These are phyloP conservation scores for Solanum pinnatisectum DNA, from an alignment of 257 asterid species.

Conservation along the genomic window DNA sequence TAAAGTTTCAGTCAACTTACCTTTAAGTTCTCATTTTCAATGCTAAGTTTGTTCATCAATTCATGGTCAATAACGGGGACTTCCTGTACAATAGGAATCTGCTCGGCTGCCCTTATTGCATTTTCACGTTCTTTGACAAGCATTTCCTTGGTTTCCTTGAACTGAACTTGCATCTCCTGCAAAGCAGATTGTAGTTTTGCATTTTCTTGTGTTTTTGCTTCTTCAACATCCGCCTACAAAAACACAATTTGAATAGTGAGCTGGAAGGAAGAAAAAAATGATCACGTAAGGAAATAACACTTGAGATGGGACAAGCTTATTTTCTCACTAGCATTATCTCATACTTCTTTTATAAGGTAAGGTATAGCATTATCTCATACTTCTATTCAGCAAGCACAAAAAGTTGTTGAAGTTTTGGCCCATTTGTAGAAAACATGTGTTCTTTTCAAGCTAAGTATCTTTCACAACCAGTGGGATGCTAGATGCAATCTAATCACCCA, in stretches of 20 bases:
- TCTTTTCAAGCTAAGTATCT: not conserved
- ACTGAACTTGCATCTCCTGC: slow-evolving; percentile 69
- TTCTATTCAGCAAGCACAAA: not conserved
- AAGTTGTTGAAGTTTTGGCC: not conserved
- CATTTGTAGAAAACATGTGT: not conserved
- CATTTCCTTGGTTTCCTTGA: slow-evolving; percentile 67
- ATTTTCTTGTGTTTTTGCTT: slow-evolving; percentile 88
- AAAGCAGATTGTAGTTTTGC: slow-evolving; percentile 68
- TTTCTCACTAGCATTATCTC: not conserved
- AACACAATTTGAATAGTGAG: not conserved
- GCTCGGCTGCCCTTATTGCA: slow-evolving; percentile 49
- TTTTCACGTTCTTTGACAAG: slow-evolving; percentile 61
- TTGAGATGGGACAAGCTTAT: not conserved
- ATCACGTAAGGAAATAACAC: not conserved
- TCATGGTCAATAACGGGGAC: slow-evolving; percentile 84
- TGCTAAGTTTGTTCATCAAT: slow-evolving; percentile 57
- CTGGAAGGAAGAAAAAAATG: slow-evolving; percentile 1
- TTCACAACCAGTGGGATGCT: not conserved
- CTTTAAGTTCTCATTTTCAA: slow-evolving; percentile 83
- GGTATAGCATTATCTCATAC: not conserved
- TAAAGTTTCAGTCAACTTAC: slow-evolving; percentile 21
- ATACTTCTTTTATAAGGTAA: not conserved
- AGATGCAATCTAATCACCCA: not conserved
- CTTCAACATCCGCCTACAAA: slow-evolving; percentile 79
- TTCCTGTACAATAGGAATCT: slow-evolving; percentile 68